A percentile compares a stretch with the other conserved stretches of the same genome.
Conservation (phyloP, 1,284 basidiomycete species). For the Golubevia sp. region DNA sequence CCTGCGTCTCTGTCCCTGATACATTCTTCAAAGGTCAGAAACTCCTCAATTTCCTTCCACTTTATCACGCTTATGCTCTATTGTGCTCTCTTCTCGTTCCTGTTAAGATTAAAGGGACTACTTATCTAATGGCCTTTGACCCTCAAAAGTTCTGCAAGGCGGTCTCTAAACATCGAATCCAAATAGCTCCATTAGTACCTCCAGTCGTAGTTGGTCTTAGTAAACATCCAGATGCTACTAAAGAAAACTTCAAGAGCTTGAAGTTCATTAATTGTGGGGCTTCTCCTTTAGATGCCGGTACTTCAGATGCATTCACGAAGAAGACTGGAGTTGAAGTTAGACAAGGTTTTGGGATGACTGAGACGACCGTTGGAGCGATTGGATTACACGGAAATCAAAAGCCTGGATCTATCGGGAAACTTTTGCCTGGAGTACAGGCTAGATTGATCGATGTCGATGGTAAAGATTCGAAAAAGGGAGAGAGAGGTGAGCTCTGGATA, state of each 20-base stretch:
- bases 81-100: conserved; percentile 10
- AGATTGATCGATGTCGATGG: conserved; percentile 23
- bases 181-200: conserved; percentile 18
- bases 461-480: conserved; percentile 12
- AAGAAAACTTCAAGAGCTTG: conserved; percentile 12
- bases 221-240: conserved; percentile 13
- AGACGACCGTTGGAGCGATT: conserved; percentile 27
- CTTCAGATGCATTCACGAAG: conserved; percentile 12
- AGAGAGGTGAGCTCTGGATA: conserved; percentile 28
- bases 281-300: conserved; percentile 24
- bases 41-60: conserved; percentile 21
- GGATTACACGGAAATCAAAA: conserved; percentile 12
- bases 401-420: conserved; percentile 21
- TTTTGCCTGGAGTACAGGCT: conserved; percentile 20
- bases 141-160: conserved; percentile 16
- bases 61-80: conserved; percentile 27
- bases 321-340: conserved; percentile 17
- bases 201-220: conserved; percentile 18
- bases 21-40: conserved; percentile 8
- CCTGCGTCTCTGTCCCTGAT: conserved; percentile 3
- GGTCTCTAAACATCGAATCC: conserved; percentile 14
- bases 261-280: conserved; percentile 15
- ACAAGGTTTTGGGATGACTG: conserved; percentile 32
- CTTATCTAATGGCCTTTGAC: conserved; percentile 18
- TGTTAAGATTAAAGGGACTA: conserved; percentile 10